Evolutionary conservation across 2,329 filamentous ascomycete genomes (phyloP), one percentile per base, ranked within the genome.

Genomic region (Botrytis porri): DNA sequence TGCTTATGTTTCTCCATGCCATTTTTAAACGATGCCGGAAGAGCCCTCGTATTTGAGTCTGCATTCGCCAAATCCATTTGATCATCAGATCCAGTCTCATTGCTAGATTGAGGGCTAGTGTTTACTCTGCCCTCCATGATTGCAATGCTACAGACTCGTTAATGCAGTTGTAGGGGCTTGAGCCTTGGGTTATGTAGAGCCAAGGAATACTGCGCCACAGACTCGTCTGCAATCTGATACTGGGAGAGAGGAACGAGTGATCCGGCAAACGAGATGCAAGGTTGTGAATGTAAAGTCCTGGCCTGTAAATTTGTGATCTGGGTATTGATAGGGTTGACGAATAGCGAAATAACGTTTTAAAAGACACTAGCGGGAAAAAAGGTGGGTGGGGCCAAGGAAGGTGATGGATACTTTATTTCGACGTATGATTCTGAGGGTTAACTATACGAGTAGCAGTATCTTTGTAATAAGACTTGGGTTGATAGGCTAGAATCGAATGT

Each of bases 131-230:
- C 25, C 29, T 32, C 45, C 69, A 71, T 71, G 37, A 37, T 18
- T 71, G 29, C n/a, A n/a, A 65, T 35, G 18, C 32, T 41, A 66
- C 69, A 66, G 29, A 51, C 35, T 41, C 29, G 35, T 45, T 29
- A n/a, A 45, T 45, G 61, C 16, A 71, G 48, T 12, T 32, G 16
- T 25, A 43, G 41, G 39, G 45, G 43, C 20, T 71, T 39, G n/a
- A 48, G 48, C 25, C 25, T 70, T 39, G 18, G 45, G 48, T 14
- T 71, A 3, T n/a, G 45, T 54, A 71, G 37, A 41, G 61, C 61
- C 61, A 71, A 71, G 70, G 12, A 66, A 35, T 41, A 35, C 61
- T 66, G 43, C 61, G 61, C 70, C 70, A 66, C 70, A 41, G 45
- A 57, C 7, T 41, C 16, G 48, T 45, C 45, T n/a, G 61, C 22